These are phyloP conservation scores for Ustilago cynodontis DNA, from an alignment of 1,284 basidiomycete genomes.

Conservation along the genomic window DNA sequence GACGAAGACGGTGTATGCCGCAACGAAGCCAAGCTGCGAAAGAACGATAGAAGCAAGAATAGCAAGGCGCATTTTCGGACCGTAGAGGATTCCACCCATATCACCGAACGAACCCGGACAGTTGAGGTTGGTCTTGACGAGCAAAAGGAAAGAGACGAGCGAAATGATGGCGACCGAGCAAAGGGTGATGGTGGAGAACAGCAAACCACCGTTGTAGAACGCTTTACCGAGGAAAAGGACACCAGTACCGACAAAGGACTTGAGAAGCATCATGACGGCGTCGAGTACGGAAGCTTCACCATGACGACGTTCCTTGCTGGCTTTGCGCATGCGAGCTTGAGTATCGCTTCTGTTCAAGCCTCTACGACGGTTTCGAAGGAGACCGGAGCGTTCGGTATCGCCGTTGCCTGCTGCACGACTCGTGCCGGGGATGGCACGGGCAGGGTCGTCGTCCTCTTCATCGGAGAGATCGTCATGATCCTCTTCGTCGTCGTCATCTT, in stretches of 20 bases:
- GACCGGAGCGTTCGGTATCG: conserved; percentile 54
- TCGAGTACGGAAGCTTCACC: conserved; percentile 66
- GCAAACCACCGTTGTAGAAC: conserved; percentile 94
- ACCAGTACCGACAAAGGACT: conserved; percentile 96
- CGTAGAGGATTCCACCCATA: conserved; percentile 92
- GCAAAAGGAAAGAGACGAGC: conserved; percentile 91
- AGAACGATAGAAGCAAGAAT: conserved; percentile 89
- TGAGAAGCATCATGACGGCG: conserved; percentile 72
- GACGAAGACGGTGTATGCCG: conserved; percentile 95
- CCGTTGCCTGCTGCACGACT: conserved; percentile 50
- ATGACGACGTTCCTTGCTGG: conserved; percentile 52
- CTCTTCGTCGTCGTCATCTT: conserved; percentile 61
- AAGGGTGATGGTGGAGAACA: conserved; percentile 87
- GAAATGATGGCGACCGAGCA: conserved; percentile 87
- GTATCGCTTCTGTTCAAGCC: conserved; percentile 45
- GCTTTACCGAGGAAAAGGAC: conserved; percentile 96
- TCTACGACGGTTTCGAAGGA: conserved; percentile 38
- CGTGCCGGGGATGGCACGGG: conserved; percentile 42
- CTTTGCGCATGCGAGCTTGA: conserved; percentile 53
- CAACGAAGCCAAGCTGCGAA: conserved; percentile 88
- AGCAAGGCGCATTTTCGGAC: conserved; percentile 88
- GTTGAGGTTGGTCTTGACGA: conserved; percentile 88
- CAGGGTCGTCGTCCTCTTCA: conserved; percentile 36
- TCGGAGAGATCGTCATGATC: conserved; percentile 57
- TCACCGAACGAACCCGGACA: conserved; percentile 96